Evolutionary conservation across 768 basidiomycete species (phyloP).

Genomic region (Cantharellus cinnabarinus): DNA sequence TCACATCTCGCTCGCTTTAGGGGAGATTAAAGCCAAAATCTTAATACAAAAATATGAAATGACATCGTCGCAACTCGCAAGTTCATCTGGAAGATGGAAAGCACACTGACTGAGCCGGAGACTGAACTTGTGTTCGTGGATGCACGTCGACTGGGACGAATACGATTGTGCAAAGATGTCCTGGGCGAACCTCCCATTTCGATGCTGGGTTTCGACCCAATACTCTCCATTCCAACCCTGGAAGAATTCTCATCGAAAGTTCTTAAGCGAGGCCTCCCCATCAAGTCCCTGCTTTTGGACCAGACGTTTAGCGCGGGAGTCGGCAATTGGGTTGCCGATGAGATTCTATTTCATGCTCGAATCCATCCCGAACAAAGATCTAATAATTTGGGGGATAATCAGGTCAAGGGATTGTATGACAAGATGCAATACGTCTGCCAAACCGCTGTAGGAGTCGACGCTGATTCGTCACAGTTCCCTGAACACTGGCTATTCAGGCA

Average conservation of each 20-base stretch:
- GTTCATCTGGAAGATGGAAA: background rate
- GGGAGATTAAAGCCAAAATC: too few species aligned
- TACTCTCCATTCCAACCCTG: conserved; percentile 36
- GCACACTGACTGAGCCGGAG: background rate
- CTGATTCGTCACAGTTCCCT: conserved; percentile 48
- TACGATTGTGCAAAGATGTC: conserved; percentile 41
- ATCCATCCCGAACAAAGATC: conserved; percentile 54
- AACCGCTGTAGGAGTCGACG: conserved; percentile 45
- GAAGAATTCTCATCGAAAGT: conserved; percentile 3
- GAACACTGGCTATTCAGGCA: conserved; percentile 46
- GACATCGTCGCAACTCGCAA: too few species aligned
- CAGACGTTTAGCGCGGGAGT: conserved; percentile 67
- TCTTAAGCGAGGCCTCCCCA: conserved; percentile 2
- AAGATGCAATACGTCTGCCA: conserved; percentile 35
- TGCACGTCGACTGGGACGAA: conserved; percentile 46
- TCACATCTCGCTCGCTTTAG: too few species aligned
- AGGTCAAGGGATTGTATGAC: conserved; percentile 31
- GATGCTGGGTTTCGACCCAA: conserved; percentile 55
- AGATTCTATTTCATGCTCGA: conserved; percentile 52
- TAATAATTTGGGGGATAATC: conserved; percentile 29
- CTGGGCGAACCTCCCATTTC: conserved; percentile 48
- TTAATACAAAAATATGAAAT: too few species aligned
- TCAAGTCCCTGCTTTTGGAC: conserved; percentile 53
- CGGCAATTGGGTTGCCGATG: conserved; percentile 69
- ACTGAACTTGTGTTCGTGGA: conserved; percentile 49